phyloP scores from a whole-genome alignment of 2,329 filamentous ascomycete genomes.

The Colletotrichum camelliae region DNA sequence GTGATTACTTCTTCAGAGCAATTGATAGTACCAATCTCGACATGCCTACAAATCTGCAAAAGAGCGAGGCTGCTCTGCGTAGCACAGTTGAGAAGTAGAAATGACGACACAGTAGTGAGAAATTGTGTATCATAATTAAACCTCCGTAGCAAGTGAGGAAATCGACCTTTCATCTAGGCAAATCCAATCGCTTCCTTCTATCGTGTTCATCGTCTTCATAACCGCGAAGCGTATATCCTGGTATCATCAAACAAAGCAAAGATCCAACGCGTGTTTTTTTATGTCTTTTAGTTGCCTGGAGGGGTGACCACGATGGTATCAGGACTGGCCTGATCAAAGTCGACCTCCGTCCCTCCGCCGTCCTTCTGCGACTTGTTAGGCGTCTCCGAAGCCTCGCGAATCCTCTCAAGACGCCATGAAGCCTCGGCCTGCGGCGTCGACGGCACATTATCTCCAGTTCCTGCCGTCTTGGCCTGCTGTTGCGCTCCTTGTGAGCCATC shows the following conservation, averaged over 20 bases:
- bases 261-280: not conserved
- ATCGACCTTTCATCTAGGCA: no score
- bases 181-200: not conserved
- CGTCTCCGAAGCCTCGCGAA: constrained; percentile 18
- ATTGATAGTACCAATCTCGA: no score
- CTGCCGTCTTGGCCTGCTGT: not conserved
- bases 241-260: constrained; percentile 12
- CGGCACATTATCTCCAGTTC: not conserved
- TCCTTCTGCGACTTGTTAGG: not conserved
- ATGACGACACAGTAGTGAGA: no score
- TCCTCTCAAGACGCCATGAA: constrained; percentile 11
- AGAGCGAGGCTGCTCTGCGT: no score
- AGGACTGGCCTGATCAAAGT: constrained; percentile 19
- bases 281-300: not conserved
- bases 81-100: no score
- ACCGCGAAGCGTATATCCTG: not conserved
- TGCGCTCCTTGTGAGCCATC: not conserved
- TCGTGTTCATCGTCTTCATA: not conserved
- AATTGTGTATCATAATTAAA: no score
- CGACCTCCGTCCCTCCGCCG: not conserved
- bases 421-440: not conserved
- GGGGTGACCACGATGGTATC: constrained; percentile 20
- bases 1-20: no score
- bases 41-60: no score
- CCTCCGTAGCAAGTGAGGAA: no score